These are phyloP conservation scores for Parietaria judaica DNA, from an alignment of 306 rosid genomes.

Conservation along the genomic window DNA sequence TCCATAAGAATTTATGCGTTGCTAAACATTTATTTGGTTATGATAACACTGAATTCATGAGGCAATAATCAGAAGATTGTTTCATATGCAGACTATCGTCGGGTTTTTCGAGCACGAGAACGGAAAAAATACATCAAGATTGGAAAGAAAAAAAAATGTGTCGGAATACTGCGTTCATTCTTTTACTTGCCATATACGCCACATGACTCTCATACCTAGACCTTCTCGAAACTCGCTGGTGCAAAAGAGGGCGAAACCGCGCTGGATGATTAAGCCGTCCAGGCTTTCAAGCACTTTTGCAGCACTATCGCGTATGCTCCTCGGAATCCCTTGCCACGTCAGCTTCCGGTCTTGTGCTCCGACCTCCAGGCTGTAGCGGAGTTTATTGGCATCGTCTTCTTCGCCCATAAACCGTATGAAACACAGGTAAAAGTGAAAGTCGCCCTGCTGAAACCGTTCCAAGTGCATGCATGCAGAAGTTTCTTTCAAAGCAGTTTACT, in stretches of 20 bases:
- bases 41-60: too few species aligned
- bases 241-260: constrained; percentile 74
- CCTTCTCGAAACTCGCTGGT: constrained; percentile 80
- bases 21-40: too few species aligned
- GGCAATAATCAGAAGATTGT: too few species aligned
- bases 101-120: too few species aligned
- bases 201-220: constrained; percentile 74
- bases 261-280: constrained; percentile 90
- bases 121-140: too few species aligned
- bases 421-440: constrained; percentile 86
- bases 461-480: constrained; percentile 97
- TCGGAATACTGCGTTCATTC: constrained; percentile 37
- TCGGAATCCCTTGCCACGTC: constrained; percentile 87
- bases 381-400: constrained; percentile 69
- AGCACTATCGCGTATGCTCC: constrained; percentile 88
- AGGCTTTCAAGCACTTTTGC: constrained; percentile 87
- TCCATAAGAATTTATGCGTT: too few species aligned
- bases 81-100: constrained; percentile 11
- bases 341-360: constrained; percentile 83
- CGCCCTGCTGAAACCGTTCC: constrained; percentile 80
- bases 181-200: constrained; percentile 90
- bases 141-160: not conserved
- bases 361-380: constrained; percentile 87
- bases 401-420: constrained; percentile 92
- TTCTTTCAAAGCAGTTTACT: constrained; percentile 76